Evolutionary conservation across 495 filamentous ascomycete species (phyloP).

Genomic region (Aspergillus sclerotiicarbonarius): DNA sequence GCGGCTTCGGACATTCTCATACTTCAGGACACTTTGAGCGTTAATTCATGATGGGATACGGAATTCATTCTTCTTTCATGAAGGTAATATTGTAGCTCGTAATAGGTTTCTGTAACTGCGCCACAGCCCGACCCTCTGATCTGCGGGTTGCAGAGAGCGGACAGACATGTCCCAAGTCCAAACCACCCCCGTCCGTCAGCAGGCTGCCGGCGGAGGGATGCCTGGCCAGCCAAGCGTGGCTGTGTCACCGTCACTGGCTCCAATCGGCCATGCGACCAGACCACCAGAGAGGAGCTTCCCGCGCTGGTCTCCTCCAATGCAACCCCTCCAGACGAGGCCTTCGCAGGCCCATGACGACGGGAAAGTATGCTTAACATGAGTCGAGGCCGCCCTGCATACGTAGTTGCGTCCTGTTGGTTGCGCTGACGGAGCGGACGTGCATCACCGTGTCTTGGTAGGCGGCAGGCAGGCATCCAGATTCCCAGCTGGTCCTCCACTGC

Average conservation of each 20-base stretch:
- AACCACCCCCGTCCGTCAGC: background rate
- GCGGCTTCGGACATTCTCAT: constrained; percentile 14
- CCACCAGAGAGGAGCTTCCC: background rate
- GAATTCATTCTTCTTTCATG: constrained; percentile 11
- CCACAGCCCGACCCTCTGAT: constrained; percentile 1
- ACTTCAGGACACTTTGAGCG: constrained; percentile 16
- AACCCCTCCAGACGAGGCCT: background rate
- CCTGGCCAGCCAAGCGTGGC: constrained; percentile 14
- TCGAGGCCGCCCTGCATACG: background rate
- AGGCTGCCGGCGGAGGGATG: background rate
- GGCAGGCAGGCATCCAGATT: constrained; percentile 2
- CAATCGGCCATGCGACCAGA: background rate
- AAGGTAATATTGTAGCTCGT: background rate
- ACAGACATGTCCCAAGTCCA: background rate
- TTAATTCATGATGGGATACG: constrained; percentile 19
- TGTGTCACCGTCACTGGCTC: constrained; percentile 6
- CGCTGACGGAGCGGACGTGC: background rate
- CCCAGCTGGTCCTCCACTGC: background rate
- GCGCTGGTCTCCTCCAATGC: background rate
- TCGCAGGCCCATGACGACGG: constrained; percentile 5
- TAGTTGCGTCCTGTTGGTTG: background rate
- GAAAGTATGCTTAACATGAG: background rate
- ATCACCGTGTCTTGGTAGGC: background rate
- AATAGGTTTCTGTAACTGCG: background rate
- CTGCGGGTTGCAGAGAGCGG: background rate